Conservation (phyloP, 768 basidiomycete genomes). For the Filobasidium floriforme region DNA sequence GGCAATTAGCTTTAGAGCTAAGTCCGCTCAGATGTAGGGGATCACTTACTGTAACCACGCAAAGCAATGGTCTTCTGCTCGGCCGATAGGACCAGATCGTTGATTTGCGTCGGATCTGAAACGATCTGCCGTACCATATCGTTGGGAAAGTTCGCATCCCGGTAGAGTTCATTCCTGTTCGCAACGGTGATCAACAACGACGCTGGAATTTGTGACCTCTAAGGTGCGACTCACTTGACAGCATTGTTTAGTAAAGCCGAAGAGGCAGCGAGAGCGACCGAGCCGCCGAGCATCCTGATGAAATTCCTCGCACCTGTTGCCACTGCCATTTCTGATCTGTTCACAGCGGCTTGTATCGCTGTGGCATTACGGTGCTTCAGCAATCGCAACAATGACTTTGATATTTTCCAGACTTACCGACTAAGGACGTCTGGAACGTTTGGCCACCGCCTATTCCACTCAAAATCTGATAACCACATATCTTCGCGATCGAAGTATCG, state of each 20-base stretch:
- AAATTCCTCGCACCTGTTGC: constrained; percentile 56
- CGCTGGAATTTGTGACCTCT: background rate
- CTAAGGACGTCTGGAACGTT: constrained; percentile 37
- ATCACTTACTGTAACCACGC: constrained; percentile 36
- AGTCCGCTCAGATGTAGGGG: background rate
- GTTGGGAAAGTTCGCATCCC: constrained; percentile 16
- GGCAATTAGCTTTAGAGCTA: constrained; percentile 5
- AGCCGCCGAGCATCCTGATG: constrained; percentile 62
- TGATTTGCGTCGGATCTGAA: constrained; percentile 33
- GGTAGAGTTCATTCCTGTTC: constrained; percentile 33
- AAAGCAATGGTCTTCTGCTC: constrained; percentile 24
- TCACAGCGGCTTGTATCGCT: constrained; percentile 66
- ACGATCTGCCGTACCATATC: constrained; percentile 26
- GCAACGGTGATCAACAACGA: background rate
- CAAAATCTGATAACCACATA: constrained; percentile 59
- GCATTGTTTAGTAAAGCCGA: constrained; percentile 54
- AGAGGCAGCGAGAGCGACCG: constrained; percentile 59
- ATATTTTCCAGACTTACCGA: constrained; percentile 8
- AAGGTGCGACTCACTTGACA: constrained; percentile 14
- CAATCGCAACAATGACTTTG: background rate
- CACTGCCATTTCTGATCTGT: constrained; percentile 65
- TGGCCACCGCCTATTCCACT: constrained; percentile 59
- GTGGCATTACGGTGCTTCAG: constrained; percentile 54
- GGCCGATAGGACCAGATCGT: constrained; percentile 20
- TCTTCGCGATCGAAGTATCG: constrained; percentile 50